phyloP scores from a whole-genome alignment of 345 rosid genomes.

The Clausena lansium region DNA sequence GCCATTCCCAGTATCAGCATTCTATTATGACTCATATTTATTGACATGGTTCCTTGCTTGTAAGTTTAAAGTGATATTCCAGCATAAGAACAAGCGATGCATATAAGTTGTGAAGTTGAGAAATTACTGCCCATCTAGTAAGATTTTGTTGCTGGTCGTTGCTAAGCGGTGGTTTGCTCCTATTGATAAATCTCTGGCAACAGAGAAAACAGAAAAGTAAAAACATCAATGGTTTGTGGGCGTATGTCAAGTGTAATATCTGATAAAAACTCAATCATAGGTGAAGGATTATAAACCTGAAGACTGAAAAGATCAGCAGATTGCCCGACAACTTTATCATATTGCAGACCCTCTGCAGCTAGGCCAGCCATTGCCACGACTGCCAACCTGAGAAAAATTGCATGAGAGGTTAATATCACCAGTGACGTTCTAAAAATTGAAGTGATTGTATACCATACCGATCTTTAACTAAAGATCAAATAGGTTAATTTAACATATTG shows the following conservation, averaged over 20 bases:
- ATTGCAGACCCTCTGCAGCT: slow-evolving; percentile 87
- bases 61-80: too few relatives aligned
- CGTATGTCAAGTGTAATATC: not conserved
- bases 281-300: slow-evolving; percentile 48
- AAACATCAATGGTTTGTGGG: not conserved
- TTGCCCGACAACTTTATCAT: slow-evolving; percentile 92
- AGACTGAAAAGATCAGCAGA: slow-evolving; percentile 98
- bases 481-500: not conserved
- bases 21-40: not conserved
- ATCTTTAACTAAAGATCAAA: not conserved
- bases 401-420: not conserved
- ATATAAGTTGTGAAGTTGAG: not conserved
- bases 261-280: not conserved
- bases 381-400: slow-evolving; percentile 52
- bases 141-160: slow-evolving; percentile 93
- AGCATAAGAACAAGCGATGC: not conserved
- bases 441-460: not conserved
- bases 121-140: slow-evolving; percentile 94
- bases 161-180: slow-evolving; percentile 77
- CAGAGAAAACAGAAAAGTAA: not conserved
- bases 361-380: slow-evolving; percentile 95
- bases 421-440: not conserved
- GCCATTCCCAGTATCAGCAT: slow-evolving; percentile 1
- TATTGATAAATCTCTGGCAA: slow-evolving; percentile 76
- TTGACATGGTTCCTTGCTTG: too few relatives aligned